Conservation (phyloP, 2,329 filamentous ascomycete genomes). For the Capronia epimyces region DNA sequence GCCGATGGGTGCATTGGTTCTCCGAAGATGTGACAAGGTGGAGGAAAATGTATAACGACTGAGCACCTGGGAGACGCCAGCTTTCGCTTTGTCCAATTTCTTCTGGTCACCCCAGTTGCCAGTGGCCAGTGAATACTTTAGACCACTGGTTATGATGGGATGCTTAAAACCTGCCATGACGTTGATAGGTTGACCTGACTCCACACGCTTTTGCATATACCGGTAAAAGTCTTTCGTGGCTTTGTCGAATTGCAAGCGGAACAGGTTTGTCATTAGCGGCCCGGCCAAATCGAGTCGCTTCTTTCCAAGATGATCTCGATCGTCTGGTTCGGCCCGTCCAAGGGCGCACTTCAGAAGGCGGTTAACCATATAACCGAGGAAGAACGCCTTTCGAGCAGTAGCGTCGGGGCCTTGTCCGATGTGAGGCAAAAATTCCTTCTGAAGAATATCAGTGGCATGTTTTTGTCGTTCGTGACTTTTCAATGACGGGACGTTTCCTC, state of each 20-base stretch:
- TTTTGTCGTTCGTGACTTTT: constrained; percentile 80
- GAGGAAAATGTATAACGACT: constrained; percentile 98
- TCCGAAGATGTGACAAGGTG: constrained; percentile 89
- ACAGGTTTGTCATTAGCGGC: constrained; percentile 89
- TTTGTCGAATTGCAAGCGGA: constrained; percentile 84
- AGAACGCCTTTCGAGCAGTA: constrained; percentile 94
- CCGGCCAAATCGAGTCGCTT: constrained; percentile 95
- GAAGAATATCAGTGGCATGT: constrained; percentile 87
- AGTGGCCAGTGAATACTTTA: constrained; percentile 95
- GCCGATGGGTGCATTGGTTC: constrained; percentile 96
- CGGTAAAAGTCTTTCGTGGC: constrained; percentile 86
- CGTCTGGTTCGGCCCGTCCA: constrained; percentile 87
- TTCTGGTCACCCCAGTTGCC: constrained; percentile 99
- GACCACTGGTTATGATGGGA: constrained; percentile 81
- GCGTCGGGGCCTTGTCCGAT: constrained; percentile 93
- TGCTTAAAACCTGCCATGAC: constrained; percentile 86
- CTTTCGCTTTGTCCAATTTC: constrained; percentile 90
- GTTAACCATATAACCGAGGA: constrained; percentile 98
- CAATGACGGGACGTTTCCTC: constrained; percentile 66
- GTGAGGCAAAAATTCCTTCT: constrained; percentile 93
- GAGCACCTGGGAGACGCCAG: constrained; percentile 94
- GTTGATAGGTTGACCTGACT: constrained; percentile 83
- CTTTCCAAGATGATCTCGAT: constrained; percentile 98
- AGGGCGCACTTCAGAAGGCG: constrained; percentile 88
- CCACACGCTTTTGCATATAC: constrained; percentile 87